Conservation (phyloP, 805 yeast genomes). For the Lachancea mirantina region DNA sequence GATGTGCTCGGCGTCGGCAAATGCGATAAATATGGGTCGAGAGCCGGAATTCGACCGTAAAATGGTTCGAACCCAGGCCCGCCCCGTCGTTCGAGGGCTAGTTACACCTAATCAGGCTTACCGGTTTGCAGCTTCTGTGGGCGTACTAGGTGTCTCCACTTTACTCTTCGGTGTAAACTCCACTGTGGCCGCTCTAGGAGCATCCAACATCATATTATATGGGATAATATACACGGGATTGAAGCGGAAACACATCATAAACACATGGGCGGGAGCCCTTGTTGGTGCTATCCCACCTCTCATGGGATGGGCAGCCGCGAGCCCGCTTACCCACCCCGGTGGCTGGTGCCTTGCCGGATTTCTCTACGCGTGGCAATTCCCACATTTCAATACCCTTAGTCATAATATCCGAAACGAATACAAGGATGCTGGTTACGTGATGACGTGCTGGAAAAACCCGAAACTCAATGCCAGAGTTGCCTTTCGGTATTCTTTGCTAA, state of each 20-base stretch:
- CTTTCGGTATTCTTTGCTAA: conserved; percentile 76
- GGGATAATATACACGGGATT: conserved; percentile 88
- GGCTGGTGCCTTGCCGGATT: conserved; percentile 91
- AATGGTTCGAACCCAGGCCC: conserved; percentile 80
- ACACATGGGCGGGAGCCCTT: conserved; percentile 98
- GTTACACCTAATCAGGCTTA: conserved; percentile 73
- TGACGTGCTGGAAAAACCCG: conserved; percentile 94
- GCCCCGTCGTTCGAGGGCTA: conserved; percentile 86
- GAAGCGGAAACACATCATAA: conserved; percentile 74
- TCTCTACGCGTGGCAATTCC: conserved; percentile 96
- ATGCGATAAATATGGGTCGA: conserved; percentile 94
- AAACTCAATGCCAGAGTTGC: conserved; percentile 89
- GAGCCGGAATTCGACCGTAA: conserved; percentile 83
- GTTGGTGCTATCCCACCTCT: conserved; percentile 98
- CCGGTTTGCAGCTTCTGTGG: conserved; percentile 68
- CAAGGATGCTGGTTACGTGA: conserved; percentile 89
- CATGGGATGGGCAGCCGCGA: conserved; percentile 98
- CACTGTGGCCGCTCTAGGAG: conserved; percentile 75
- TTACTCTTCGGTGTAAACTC: conserved; percentile 79
- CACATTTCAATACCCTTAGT: conserved; percentile 89
- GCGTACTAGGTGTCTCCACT: conserved; percentile 60
- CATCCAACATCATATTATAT: conserved; percentile 70
- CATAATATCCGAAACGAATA: conserved; percentile 86
- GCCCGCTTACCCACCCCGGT: conserved; percentile 74
- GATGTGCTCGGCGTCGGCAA: conserved; percentile 86